phyloP scores from a whole-genome alignment of 108 stramenopile genomes.

The Pelagomonas calceolata region DNA sequence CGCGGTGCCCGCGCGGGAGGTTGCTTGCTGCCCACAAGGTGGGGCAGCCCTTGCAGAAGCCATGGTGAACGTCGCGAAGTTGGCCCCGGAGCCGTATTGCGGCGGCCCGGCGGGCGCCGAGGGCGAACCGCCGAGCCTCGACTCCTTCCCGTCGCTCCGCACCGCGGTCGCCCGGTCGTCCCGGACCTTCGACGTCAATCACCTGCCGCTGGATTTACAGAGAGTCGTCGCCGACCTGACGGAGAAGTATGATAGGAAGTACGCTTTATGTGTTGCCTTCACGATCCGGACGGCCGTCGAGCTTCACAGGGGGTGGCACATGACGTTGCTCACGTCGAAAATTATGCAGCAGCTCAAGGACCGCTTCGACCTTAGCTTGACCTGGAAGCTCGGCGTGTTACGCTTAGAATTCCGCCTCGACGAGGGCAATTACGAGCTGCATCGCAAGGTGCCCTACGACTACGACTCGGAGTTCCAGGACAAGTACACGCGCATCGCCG shows the following conservation, averaged over 20 bases:
- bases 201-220: constrained; percentile 29
- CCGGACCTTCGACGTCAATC: constrained; percentile 27
- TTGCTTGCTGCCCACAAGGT: too few species aligned
- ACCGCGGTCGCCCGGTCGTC: not conserved
- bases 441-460: constrained; percentile 42
- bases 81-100: too few species aligned
- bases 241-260: constrained; percentile 32
- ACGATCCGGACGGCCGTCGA: constrained; percentile 34
- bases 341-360: constrained; percentile 38
- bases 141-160: too few species aligned
- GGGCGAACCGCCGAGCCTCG: too few species aligned
- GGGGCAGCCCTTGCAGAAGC: too few species aligned
- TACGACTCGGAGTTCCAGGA: constrained; percentile 45
- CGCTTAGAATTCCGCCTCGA: constrained; percentile 35
- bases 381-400: constrained; percentile 41
- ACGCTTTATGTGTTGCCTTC: constrained; percentile 33
- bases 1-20: too few species aligned
- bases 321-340: constrained; percentile 28
- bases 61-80: too few species aligned
- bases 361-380: constrained; percentile 29
- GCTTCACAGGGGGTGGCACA: constrained; percentile 46
- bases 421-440: constrained; percentile 38
- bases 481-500: constrained; percentile 33
- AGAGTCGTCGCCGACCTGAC: constrained; percentile 28
- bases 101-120: too few species aligned